Percentiles rank a stretch among this genome's conserved stretches.
Evolutionary conservation across 2,329 filamentous ascomycete species (phyloP).

Genomic region (Tolypocladium nubicola): DNA sequence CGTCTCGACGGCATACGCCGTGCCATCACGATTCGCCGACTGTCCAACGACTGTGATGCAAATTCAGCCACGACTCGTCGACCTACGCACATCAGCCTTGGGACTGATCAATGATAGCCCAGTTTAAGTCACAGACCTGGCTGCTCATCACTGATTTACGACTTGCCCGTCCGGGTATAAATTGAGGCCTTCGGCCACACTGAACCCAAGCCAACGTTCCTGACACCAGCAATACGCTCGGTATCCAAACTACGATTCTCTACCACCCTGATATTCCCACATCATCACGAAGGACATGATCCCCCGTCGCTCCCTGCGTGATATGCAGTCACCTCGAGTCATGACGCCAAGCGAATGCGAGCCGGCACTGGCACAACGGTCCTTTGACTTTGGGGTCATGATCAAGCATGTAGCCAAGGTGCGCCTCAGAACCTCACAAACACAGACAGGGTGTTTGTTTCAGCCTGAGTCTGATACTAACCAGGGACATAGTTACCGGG

Average conservation of each 20-base stretch:
- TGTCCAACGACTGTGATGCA: neutral
- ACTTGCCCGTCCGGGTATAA: neutral
- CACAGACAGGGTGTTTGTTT: neutral
- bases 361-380: neutral
- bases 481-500: conserved; percentile 29
- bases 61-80: neutral
- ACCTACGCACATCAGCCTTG: neutral
- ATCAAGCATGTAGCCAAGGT: conserved; percentile 1
- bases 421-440: neutral
- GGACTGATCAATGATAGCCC: neutral
- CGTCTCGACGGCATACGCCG: neutral
- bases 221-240: neutral
- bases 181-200: neutral
- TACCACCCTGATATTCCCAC: no score
- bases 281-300: neutral
- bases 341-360: neutral
- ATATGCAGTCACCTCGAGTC: neutral
- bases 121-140: neutral
- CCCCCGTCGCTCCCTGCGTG: neutral
- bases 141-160: neutral
- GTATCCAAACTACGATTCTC: neutral
- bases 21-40: neutral
- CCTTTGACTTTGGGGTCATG: neutral
- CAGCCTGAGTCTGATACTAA: neutral
- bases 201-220: neutral